Evolutionary conservation across 768 basidiomycete species (phyloP).

Genomic region (Royoungia palumana): DNA sequence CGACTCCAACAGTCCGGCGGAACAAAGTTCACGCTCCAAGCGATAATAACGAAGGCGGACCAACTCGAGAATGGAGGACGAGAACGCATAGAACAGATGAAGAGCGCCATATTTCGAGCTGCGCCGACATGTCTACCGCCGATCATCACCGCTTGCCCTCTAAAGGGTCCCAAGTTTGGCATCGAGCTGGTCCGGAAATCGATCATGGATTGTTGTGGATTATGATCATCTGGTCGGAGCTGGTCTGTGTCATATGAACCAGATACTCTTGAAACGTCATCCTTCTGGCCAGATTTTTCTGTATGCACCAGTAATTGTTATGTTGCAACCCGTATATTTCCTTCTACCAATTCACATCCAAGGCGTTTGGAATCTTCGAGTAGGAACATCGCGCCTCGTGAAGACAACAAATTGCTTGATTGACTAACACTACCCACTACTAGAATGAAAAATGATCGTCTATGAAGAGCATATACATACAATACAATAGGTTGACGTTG

Average conservation of each 20-base stretch:
- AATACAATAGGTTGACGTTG: neutral
- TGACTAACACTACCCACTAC: neutral
- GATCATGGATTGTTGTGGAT: conserved; percentile 57
- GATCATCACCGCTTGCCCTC: conserved; percentile 51
- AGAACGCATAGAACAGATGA: conserved; percentile 40
- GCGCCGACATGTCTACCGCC: conserved; percentile 64
- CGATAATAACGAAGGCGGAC: conserved; percentile 73
- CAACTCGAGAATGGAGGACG: conserved; percentile 37
- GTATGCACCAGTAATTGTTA: no score
- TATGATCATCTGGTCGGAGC: conserved; percentile 15
- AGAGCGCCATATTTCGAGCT: conserved; percentile 47
- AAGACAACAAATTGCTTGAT: no score
- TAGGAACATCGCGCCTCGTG: no score
- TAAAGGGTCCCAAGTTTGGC: conserved; percentile 51
- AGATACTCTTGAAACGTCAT: neutral
- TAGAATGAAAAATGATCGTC: conserved; percentile 7
- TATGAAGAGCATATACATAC: neutral
- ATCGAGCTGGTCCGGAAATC: conserved; percentile 54
- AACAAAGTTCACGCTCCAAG: conserved; percentile 59
- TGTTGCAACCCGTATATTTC: neutral
- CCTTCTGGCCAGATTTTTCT: no score
- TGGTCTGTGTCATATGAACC: neutral
- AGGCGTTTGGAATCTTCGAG: no score
- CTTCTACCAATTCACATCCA: no score
- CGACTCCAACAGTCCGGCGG: conserved; percentile 30